phyloP scores from a whole-genome alignment of 768 basidiomycete genomes.

The Russula lepida region DNA sequence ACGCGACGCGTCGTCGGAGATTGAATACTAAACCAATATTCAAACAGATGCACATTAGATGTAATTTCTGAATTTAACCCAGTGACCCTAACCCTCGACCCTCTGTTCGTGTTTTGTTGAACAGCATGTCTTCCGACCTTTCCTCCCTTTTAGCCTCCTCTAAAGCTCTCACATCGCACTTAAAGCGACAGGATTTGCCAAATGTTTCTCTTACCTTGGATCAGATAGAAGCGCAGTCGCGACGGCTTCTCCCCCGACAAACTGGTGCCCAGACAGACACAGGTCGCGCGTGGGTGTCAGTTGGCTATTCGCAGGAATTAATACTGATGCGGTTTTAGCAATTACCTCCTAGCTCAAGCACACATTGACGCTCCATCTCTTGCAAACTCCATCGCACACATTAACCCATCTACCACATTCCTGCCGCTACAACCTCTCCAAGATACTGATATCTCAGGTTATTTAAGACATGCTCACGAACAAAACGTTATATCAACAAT shows the following conservation, averaged over 20 bases:
- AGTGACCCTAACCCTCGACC: too few relatives aligned
- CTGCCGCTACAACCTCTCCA: slow-evolving; percentile 86
- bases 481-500: slow-evolving; percentile 92
- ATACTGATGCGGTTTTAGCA: slow-evolving; percentile 36
- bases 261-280: slow-evolving; percentile 53
- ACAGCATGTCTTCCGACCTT: slow-evolving; percentile 40
- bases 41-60: too few relatives aligned
- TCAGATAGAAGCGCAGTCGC: slow-evolving; percentile 90
- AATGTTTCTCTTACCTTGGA: slow-evolving; percentile 85
- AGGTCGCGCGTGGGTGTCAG: slow-evolving; percentile 56
- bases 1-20: background rate
- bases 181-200: slow-evolving; percentile 75
- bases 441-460: slow-evolving; percentile 91
- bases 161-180: slow-evolving; percentile 65
- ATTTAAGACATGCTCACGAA: slow-evolving; percentile 89
- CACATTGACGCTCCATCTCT: slow-evolving; percentile 90
- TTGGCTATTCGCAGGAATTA: background rate
- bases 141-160: slow-evolving; percentile 66
- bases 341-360: slow-evolving; percentile 88
- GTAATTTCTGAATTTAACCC: too few relatives aligned
- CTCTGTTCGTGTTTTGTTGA: background rate
- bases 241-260: slow-evolving; percentile 70
- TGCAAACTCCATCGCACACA: slow-evolving; percentile 70
- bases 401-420: slow-evolving; percentile 77
- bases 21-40: background rate